These are phyloP conservation scores for Kluyveromyces dobzhanskii DNA, from an alignment of 805 yeast genomes.

Conservation along the genomic window DNA sequence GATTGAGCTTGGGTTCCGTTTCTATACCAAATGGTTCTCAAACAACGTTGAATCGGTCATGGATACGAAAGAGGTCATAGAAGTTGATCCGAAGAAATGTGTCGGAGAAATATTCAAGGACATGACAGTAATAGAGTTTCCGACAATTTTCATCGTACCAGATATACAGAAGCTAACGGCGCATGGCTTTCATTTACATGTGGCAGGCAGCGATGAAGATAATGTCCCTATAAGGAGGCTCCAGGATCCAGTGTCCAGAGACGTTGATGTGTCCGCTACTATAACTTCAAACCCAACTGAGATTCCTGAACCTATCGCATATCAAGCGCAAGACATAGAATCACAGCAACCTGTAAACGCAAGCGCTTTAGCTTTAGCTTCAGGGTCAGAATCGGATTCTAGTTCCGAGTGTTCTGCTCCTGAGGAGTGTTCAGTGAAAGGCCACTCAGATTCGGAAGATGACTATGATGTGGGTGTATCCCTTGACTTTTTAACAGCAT, in stretches of 20 bases:
- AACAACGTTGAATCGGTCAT: conserved; percentile 22
- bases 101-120: conserved; percentile 46
- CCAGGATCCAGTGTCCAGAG: conserved; percentile 18
- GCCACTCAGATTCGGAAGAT: conserved; percentile 14
- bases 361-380: background rate
- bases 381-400: background rate
- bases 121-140: conserved; percentile 65
- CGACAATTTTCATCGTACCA: conserved; percentile 46
- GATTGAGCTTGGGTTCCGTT: conserved; percentile 11
- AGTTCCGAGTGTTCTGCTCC: background rate
- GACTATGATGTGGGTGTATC: conserved; percentile 22
- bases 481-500: conserved; percentile 17
- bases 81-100: conserved; percentile 27
- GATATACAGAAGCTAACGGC: background rate
- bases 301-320: too few relatives aligned
- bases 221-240: conserved; percentile 11
- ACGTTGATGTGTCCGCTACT: conserved; percentile 5
- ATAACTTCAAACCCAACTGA: too few relatives aligned
- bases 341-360: too few relatives aligned
- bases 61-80: conserved; percentile 33
- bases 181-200: background rate
- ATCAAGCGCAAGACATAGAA: too few relatives aligned
- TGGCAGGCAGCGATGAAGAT: too few relatives aligned
- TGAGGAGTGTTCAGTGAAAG: conserved; percentile 14
- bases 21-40: conserved; percentile 27